Conservation (phyloP, 805 yeast species). For the Kluyveromyces aestuarii region DNA sequence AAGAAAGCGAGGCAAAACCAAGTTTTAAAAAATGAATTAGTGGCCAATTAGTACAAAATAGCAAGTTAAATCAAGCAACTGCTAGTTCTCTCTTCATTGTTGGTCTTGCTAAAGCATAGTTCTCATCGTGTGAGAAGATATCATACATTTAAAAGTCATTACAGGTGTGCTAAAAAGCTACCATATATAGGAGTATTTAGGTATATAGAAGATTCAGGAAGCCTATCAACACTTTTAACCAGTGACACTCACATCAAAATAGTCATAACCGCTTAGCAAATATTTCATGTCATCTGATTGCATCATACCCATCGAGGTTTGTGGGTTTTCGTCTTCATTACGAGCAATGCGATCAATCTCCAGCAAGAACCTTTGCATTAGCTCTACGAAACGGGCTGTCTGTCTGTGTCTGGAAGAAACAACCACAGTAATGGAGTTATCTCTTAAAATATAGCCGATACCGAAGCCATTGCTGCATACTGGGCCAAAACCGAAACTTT, state of each 20-base stretch:
- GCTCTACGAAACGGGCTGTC: slow-evolving; percentile 62
- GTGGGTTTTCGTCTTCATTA: slow-evolving; percentile 6
- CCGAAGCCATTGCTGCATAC: slow-evolving; percentile 87
- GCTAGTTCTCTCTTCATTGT: no score
- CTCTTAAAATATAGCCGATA: slow-evolving; percentile 82
- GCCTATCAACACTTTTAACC: slow-evolving; percentile 8
- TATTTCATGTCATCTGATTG: slow-evolving; percentile 32
- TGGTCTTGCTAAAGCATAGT: not conserved
- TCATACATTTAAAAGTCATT: not conserved
- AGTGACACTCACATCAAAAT: slow-evolving; percentile 45
- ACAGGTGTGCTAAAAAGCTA: not conserved
- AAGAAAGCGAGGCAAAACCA: not conserved
- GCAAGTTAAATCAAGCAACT: no score
- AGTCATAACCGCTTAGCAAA: slow-evolving; percentile 77
- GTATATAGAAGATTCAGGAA: not conserved
- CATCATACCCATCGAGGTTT: slow-evolving; percentile 5
- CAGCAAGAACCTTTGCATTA: slow-evolving; percentile 54
- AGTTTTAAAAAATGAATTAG: no score
- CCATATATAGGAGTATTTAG: not conserved
- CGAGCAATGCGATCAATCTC: slow-evolving; percentile 38
- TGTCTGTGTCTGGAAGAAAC: slow-evolving; percentile 85
- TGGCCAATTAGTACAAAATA: no score
- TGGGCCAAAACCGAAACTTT: slow-evolving; percentile 87
- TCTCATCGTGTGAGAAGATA: not conserved
- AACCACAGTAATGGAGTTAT: slow-evolving; percentile 68